A percentile compares a stretch with the other conserved stretches of the same genome.
Conservation (phyloP, 208 protist genomes). For the Phytomonas sp. region DNA sequence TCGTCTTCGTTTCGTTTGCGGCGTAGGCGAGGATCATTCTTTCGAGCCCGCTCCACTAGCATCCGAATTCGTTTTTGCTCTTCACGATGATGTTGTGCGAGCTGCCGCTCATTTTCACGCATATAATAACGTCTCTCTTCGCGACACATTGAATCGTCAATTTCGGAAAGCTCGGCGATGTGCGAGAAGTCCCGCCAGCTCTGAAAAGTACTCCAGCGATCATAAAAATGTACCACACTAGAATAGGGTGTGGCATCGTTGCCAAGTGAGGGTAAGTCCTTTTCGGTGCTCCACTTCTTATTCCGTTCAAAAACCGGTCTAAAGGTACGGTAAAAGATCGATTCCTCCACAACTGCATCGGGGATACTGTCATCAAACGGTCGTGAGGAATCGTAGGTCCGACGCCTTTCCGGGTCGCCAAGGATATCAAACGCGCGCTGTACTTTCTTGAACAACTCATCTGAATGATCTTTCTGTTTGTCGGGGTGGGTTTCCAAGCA, state of each 20-base stretch:
- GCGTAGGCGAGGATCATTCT: slow-evolving; percentile 89
- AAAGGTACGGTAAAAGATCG: slow-evolving; percentile 88
- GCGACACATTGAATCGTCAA: slow-evolving; percentile 86
- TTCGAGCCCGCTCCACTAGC: slow-evolving; percentile 85
- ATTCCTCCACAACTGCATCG: slow-evolving; percentile 34
- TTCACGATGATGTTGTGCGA: slow-evolving; percentile 70
- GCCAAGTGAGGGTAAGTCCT: slow-evolving; percentile 69
- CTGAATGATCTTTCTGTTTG: slow-evolving; percentile 81
- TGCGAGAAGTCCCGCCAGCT: slow-evolving; percentile 95
- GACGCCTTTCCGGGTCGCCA: slow-evolving; percentile 75
- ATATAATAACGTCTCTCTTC: slow-evolving; percentile 97
- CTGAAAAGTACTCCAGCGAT: slow-evolving; percentile 91
- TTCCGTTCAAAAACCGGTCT: slow-evolving; percentile 90
- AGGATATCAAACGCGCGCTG: slow-evolving; percentile 93
- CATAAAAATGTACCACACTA: slow-evolving; percentile 91
- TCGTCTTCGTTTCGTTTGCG: slow-evolving; percentile 76
- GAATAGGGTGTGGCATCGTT: slow-evolving; percentile 43
- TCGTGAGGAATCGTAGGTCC: slow-evolving; percentile 91
- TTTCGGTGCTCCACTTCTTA: slow-evolving; percentile 76
- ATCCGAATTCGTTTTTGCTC: slow-evolving; percentile 86
- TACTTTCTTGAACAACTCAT: slow-evolving; percentile 91
- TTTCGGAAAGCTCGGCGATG: slow-evolving; percentile 88
- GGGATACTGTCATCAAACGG: slow-evolving; percentile 94
- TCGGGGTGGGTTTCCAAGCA: slow-evolving; percentile 95
- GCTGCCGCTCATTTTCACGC: slow-evolving; percentile 91